phyloP scores from a whole-genome alignment of 768 basidiomycete species.

The Exidia glandulosa region DNA sequence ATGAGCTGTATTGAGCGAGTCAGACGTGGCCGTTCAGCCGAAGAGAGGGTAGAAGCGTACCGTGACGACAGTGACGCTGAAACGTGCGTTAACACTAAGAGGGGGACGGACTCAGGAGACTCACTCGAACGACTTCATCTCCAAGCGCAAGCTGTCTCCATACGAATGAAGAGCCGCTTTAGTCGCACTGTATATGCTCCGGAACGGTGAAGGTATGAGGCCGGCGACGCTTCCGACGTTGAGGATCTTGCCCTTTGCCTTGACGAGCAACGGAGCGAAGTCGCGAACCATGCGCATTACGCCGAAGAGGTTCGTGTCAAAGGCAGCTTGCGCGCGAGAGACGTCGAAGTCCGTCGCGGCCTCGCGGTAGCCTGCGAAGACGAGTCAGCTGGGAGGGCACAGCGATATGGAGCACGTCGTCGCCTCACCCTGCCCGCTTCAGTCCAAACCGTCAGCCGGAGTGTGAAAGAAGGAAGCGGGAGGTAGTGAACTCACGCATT shows the following conservation, averaged over 20 bases:
- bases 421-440: slow-evolving; percentile 8
- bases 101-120: neutral
- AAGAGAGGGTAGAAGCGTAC: too few species aligned
- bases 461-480: slow-evolving; percentile 12
- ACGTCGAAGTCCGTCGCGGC: slow-evolving; percentile 18
- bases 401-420: too few species aligned
- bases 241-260: slow-evolving; percentile 19
- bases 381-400: too few species aligned
- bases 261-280: slow-evolving; percentile 19
- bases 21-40: too few species aligned
- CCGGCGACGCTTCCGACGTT: slow-evolving; percentile 19
- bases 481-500: too few species aligned
- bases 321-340: slow-evolving; percentile 12
- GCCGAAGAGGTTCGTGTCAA: slow-evolving; percentile 23
- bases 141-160: slow-evolving; percentile 21
- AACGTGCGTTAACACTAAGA: neutral
- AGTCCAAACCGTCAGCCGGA: neutral
- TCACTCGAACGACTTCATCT: slow-evolving; percentile 22
- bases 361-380: slow-evolving; percentile 9
- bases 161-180: slow-evolving; percentile 24
- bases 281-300: slow-evolving; percentile 22
- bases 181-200: slow-evolving; percentile 17
- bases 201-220: slow-evolving; percentile 20
- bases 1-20: too few species aligned
- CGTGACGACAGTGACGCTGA: too few species aligned